phyloP scores from a whole-genome alignment of 2,329 filamentous ascomycete species.

The Microdochium nivale region DNA sequence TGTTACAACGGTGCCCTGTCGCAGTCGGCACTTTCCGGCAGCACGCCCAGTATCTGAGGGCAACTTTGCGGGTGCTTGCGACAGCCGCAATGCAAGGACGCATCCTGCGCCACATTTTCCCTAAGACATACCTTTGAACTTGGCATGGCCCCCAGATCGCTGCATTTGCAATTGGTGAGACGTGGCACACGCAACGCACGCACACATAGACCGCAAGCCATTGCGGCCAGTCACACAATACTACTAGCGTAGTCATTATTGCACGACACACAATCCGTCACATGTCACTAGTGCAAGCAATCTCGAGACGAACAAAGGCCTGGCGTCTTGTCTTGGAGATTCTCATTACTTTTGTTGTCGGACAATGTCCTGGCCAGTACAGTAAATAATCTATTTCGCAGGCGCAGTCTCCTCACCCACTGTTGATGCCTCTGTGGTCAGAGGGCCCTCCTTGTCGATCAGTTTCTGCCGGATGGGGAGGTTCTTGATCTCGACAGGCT shows the following conservation, averaged over 20 bases:
- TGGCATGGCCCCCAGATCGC: background rate
- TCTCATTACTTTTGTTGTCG: background rate
- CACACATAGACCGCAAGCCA: background rate
- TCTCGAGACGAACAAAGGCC: too few species aligned
- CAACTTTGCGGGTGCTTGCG: too few species aligned
- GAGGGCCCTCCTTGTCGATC: conserved; percentile 13
- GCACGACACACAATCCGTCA: too few species aligned
- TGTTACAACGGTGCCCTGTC: too few species aligned
- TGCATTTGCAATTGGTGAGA: background rate
- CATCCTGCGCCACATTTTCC: too few species aligned
- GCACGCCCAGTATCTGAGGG: too few species aligned
- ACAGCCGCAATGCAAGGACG: too few species aligned
- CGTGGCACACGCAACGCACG: background rate
- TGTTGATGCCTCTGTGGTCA: conserved; percentile 6
- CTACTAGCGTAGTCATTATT: background rate
- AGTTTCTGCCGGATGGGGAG: conserved; percentile 20
- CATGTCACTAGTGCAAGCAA: too few species aligned
- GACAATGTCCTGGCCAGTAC: background rate
- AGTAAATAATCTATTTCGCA: conserved; percentile 1
- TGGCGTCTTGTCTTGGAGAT: background rate
- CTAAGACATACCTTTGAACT: background rate
- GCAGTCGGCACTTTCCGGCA: too few species aligned
- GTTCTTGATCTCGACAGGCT: conserved; percentile 14
- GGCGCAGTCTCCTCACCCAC: conserved; percentile 8
- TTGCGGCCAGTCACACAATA: background rate